These are phyloP conservation scores for Neurospora sp. DNA, from an alignment of 495 filamentous ascomycete species.

Conservation along the genomic window DNA sequence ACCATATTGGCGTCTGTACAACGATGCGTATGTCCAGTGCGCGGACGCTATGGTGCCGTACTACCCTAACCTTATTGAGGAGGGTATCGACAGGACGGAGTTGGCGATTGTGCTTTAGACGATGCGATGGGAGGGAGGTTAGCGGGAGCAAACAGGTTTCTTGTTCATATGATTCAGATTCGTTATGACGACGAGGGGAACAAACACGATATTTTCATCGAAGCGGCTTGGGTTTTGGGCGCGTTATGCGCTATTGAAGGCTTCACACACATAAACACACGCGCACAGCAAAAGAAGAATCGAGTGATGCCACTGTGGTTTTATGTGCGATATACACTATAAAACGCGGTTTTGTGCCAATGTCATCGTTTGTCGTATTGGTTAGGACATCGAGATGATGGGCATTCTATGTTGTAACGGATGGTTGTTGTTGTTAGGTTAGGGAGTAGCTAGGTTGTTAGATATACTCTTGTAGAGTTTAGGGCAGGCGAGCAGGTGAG, in stretches of 20 bases:
- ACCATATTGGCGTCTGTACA: constrained; percentile 93
- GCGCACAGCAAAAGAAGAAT: not conserved
- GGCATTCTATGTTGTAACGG: not conserved
- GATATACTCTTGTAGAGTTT: not conserved
- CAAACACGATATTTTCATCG: not conserved
- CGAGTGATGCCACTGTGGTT: not conserved
- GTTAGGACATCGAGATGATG: not conserved
- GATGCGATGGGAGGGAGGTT: not conserved
- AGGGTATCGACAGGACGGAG: constrained; percentile 64
- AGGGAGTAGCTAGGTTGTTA: not conserved
- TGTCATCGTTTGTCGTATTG: not conserved
- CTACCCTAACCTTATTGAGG: constrained; percentile 75
- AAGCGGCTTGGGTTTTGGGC: not conserved
- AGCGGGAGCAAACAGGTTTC: not conserved
- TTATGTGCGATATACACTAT: not conserved
- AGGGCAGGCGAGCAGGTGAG: not conserved
- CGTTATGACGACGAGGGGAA: not conserved
- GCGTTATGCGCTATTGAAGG: not conserved
- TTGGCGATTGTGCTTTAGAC: constrained; percentile 70
- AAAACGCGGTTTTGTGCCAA: not conserved
- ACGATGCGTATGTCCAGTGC: constrained; percentile 89
- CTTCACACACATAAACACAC: not conserved
- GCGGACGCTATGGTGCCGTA: constrained; percentile 95
- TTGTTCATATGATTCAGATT: not conserved
- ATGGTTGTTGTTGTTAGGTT: not conserved